A percentile compares a stretch with the other conserved stretches of the same genome.
Conservation (phyloP, 495 filamentous ascomycete species). For the Monascus purpureus region DNA sequence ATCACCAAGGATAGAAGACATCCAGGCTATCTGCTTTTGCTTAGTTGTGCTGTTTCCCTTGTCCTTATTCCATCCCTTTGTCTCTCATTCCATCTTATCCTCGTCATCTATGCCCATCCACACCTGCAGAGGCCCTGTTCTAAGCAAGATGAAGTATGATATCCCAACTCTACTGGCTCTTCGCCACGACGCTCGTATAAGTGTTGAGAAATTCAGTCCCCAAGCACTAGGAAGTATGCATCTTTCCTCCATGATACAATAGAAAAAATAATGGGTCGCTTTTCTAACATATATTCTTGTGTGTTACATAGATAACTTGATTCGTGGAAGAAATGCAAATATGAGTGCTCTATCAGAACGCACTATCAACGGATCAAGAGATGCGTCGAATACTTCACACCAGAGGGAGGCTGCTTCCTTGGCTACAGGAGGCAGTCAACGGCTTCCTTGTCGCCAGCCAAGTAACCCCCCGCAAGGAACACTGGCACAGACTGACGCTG, state of each 20-base stretch:
- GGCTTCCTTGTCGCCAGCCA: slow-evolving; percentile 9
- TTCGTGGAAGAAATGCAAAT: slow-evolving; percentile 8
- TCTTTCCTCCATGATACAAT: neutral
- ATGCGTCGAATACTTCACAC: slow-evolving; percentile 5
- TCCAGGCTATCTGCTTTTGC: too few relatives aligned
- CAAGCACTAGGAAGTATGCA: slow-evolving; percentile 14
- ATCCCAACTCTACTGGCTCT: slow-evolving; percentile 24
- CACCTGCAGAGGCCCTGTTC: too few relatives aligned
- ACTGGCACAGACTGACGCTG: slow-evolving; percentile 17
- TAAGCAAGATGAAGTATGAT: slow-evolving; percentile 23
- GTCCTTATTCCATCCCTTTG: too few relatives aligned
- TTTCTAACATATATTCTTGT: neutral
- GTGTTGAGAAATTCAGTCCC: slow-evolving; percentile 16
- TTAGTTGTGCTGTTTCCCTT: too few relatives aligned
- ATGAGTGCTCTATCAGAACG: slow-evolving; percentile 10
- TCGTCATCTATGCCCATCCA: neutral
- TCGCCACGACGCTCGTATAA: slow-evolving; percentile 14
- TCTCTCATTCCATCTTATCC: slow-evolving; percentile 1
- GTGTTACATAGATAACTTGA: slow-evolving; percentile 12
- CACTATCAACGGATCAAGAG: slow-evolving; percentile 8
- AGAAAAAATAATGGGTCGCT: neutral
- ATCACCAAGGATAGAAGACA: too few relatives aligned
- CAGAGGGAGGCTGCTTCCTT: slow-evolving; percentile 3
- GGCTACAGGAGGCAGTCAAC: slow-evolving; percentile 2
- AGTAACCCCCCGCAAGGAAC: slow-evolving; percentile 11